Base-by-base conservation (phyloP, 208 protist species). In the Trypanosoma melophagium region DNA sequence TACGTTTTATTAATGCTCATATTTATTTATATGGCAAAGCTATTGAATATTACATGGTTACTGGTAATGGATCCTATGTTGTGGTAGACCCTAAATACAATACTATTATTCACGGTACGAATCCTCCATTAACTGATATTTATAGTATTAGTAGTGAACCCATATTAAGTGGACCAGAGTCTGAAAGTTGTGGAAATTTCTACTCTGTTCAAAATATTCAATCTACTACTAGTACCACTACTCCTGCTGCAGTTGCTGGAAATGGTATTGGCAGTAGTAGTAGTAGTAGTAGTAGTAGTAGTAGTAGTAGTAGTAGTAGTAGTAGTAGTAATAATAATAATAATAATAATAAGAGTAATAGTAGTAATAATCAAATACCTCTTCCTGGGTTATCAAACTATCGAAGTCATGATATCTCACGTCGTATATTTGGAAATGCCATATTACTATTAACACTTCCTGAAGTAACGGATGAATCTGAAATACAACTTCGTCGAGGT, bases 1-100 rank as follows among this genome's bases (percentile, higher is more conserved):
- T 93, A 38, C 78, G 80, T 53, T 79, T 93, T 42, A 66, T 80
- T 42, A 83, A 90, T 72, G 81, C 87, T 9, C 63, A 53, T 14
- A 57, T 93, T 38, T 68, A 74, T 66, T 69, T 93, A 38, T 52
- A 83, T 49, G 84, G 73, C 3, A 80, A 77, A 21, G 68, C 61
- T 12, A 53, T 90, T 10, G 84, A 90, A 21, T 79, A 79, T 50
- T 90, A 89, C 56, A 69, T 84, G 16, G 60, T 54, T 10, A 72
- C 77, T 8, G 87, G 80, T 21, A 89, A 90, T 65, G 87, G 87
- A 7, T 88, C 82, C 5, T 93, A 90, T 75, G 78, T 89, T 14
- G 59, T 86, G 19, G 47, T 81, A 19, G 81, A 90, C 49, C 69
- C 67, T 8, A 59, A 74, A 1, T 78, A 64, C 50, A 84, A 73